Percentiles rank a stretch among this genome's conserved stretches.
phyloP scores from a whole-genome alignment of 108 stramenopile species.

The Cyclotella baltica region DNA sequence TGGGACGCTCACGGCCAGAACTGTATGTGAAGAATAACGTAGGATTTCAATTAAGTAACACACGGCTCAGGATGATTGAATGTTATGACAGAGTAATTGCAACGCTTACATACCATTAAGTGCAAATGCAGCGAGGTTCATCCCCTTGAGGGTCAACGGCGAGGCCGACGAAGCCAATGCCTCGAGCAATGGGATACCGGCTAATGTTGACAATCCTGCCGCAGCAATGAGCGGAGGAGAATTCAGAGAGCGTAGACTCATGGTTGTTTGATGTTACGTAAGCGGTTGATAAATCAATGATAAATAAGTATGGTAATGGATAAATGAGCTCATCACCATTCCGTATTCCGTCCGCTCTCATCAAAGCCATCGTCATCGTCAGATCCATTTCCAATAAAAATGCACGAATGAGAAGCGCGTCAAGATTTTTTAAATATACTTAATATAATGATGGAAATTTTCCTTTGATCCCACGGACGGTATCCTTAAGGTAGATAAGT shows the following conservation, averaged over 20 bases:
- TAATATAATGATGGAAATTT: too few species aligned
- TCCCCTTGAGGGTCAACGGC: slow-evolving; percentile 30
- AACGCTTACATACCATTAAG: slow-evolving; percentile 31
- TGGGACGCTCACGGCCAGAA: slow-evolving; percentile 60
- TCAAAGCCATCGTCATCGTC: too few species aligned
- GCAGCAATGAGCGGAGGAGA: slow-evolving; percentile 57
- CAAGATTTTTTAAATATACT: too few species aligned
- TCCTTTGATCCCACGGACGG: too few species aligned
- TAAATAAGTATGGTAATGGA: too few species aligned
- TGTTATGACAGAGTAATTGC: not conserved
- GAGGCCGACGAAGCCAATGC: slow-evolving; percentile 34
- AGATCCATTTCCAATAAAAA: too few species aligned
- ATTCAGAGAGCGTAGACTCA: slow-evolving; percentile 54
- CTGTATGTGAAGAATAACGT: not conserved
- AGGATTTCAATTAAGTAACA: not conserved
- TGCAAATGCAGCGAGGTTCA: slow-evolving; percentile 59
- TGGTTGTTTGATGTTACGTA: slow-evolving; percentile 19
- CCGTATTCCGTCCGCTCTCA: too few species aligned
- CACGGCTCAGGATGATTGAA: too few species aligned
- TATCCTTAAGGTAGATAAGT: too few species aligned
- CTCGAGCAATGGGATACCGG: slow-evolving; percentile 55
- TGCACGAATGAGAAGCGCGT: too few species aligned
- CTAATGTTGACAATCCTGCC: slow-evolving; percentile 46
- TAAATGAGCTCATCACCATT: too few species aligned
- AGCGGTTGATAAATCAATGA: too few species aligned